Base-by-base conservation (phyloP, 768 basidiomycete species). In the Trametes coccinea region DNA sequence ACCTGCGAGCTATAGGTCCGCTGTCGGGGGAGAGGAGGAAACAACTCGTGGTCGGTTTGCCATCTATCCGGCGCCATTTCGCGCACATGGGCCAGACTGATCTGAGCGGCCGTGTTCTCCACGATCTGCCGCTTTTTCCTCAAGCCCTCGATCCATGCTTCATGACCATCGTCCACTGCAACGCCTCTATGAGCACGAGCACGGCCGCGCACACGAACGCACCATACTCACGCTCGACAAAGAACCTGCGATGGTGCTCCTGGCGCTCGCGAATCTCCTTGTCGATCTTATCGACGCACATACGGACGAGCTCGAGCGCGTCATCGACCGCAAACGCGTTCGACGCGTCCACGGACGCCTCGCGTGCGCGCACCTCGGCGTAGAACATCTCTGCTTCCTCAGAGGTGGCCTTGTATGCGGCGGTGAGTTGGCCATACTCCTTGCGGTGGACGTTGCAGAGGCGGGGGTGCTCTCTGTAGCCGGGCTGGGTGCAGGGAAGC, bases 181-280 rank as follows among this genome's bases (percentile, higher is more conserved):
- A 48, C 11, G 22, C 8, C 27, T 11, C 10, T 37, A 5, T 37
- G 34, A 37, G 29, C 3, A 31, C 31, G n/a, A 30, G 29, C 17
- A 30, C 13, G 13, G 48, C 48, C 1, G 1, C 13, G 8, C n/a
- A 22, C 45, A 47, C 17, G 4, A 30, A 2, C 30, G 22, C 14
- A 8, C 1, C 30, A 8, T 3, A 49, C 48, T 49, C 48, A 49
- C 48, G 48, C 13, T 49, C 48, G 29, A 31, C 14, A 29, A 49
- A 49, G 48, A 49, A 49, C 29, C 48, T 27, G 13, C 29, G 8
- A 22, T 49, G 48, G 11, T 49, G 48, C 29, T 49, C 29, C 48
- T 49, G 48, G 30, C 48, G 48, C n/a, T 49, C 48, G 29, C 30
- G 48, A 31, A 49, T 49, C 48, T 49, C 48, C 48, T 31, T 49